Percentiles rank a stretch among this genome's conserved stretches.
These are phyloP conservation scores for Saccharomycopsis fermentans DNA, from an alignment of 805 yeast species.

Conservation along the genomic window DNA sequence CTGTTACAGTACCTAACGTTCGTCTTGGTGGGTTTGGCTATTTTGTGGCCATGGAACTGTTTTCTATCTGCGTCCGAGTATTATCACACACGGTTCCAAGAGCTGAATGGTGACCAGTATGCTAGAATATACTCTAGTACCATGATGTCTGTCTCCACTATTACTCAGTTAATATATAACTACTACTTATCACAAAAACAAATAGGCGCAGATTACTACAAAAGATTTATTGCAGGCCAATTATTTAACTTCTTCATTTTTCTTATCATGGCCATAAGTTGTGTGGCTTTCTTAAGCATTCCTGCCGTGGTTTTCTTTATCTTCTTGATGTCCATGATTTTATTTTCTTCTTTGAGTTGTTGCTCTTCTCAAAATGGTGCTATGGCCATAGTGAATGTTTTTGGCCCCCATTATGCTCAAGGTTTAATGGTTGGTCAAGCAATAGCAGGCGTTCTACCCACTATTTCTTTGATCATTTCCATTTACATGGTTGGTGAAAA, in stretches of 20 bases:
- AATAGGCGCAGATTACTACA: constrained; percentile 43
- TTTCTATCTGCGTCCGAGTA: constrained; percentile 79
- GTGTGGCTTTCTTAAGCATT: constrained; percentile 29
- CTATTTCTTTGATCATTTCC: constrained; percentile 53
- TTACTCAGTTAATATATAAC: constrained; percentile 52
- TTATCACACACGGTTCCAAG: constrained; percentile 51
- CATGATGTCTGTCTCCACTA: constrained; percentile 80
- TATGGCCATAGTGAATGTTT: constrained; percentile 73
- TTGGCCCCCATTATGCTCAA: constrained; percentile 72
- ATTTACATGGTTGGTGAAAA: constrained; percentile 26
- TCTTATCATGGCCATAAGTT: constrained; percentile 43
- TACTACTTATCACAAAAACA: constrained; percentile 58
- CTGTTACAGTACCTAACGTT: constrained; percentile 43
- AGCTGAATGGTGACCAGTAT: constrained; percentile 34
- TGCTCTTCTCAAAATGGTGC: constrained; percentile 83
- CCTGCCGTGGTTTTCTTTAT: constrained; percentile 27
- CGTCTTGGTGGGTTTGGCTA: constrained; percentile 60
- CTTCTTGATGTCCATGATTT: constrained; percentile 52
- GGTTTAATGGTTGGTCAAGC: constrained; percentile 94
- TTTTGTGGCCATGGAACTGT: constrained; percentile 96
- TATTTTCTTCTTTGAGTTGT: constrained; percentile 62
- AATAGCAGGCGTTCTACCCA: constrained; percentile 85
- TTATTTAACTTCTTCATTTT: constrained; percentile 48
- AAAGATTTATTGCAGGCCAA: constrained; percentile 54
- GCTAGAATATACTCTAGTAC: constrained; percentile 62